phyloP scores from a whole-genome alignment of 2,329 filamentous ascomycete species.

The Sarocladium kiliense region DNA sequence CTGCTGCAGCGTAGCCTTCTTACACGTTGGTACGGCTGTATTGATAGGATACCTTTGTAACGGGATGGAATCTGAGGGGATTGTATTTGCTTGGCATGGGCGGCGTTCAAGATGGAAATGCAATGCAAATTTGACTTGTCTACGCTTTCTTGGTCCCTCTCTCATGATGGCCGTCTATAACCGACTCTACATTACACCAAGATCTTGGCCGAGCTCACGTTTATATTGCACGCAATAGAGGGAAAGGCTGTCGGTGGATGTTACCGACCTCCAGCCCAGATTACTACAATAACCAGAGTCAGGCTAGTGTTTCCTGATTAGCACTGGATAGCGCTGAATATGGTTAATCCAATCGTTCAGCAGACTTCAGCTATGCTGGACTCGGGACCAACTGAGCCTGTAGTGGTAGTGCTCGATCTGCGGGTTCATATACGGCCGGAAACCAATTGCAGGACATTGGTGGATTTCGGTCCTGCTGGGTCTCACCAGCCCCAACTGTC shows the following conservation, averaged over 20 bases:
- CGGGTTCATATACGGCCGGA: background rate
- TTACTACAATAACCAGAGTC: background rate
- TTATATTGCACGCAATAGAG: no score
- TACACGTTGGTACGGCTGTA: background rate
- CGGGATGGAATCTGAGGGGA: background rate
- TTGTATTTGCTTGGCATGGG: constrained; percentile 2
- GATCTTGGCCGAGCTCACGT: background rate
- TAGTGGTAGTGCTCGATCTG: background rate
- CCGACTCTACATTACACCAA: background rate
- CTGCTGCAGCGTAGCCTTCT: constrained; percentile 4
- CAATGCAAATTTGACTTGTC: constrained; percentile 2
- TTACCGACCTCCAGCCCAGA: no score
- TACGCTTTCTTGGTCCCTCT: background rate
- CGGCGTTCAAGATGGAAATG: constrained; percentile 11
- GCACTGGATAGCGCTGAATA: background rate
- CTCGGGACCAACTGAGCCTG: background rate
- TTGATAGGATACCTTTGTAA: constrained; percentile 8
- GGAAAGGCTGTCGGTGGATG: no score
- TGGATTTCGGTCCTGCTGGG: background rate
- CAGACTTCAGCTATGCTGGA: no score
- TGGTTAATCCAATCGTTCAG: background rate
- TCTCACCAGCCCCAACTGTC: background rate
- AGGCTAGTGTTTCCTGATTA: background rate
- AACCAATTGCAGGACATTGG: background rate
- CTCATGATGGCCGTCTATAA: background rate